phyloP scores from a whole-genome alignment of 495 filamentous ascomycete genomes.

The Annulohypoxylon maeteangense region DNA sequence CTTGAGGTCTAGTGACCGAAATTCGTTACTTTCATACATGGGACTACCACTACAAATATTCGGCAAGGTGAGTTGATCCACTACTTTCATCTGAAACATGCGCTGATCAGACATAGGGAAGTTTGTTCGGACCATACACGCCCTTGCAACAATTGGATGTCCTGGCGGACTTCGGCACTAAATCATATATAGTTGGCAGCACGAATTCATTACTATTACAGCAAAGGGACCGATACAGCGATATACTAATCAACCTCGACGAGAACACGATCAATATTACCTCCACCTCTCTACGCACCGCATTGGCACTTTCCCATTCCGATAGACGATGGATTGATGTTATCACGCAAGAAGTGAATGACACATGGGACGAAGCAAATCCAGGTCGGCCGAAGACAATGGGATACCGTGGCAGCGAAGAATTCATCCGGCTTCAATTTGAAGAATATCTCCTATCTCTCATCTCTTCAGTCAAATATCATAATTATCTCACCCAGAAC shows the following conservation, averaged over 20 bases:
- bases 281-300: constrained; percentile 78
- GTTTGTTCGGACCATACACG: constrained; percentile 96
- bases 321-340: constrained; percentile 98
- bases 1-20: constrained; percentile 89
- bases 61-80: constrained; percentile 73
- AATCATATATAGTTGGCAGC: constrained; percentile 96
- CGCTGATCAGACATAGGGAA: constrained; percentile 68
- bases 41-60: constrained; percentile 94
- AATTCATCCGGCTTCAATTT: constrained; percentile 97
- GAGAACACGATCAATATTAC: constrained; percentile 87
- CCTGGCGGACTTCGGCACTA: constrained; percentile 92
- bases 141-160: constrained; percentile 95
- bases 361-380: constrained; percentile 95
- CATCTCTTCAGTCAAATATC: constrained; percentile 89
- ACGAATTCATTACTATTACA: constrained; percentile 94
- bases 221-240: constrained; percentile 96
- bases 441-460: constrained; percentile 96
- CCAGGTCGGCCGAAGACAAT: constrained; percentile 89
- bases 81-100: background rate
- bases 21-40: constrained; percentile 91
- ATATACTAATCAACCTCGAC: constrained; percentile 96
- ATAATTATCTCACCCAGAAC: constrained; percentile 74
- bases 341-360: constrained; percentile 89
- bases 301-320: constrained; percentile 82
- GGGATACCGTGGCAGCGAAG: constrained; percentile 95